Percentiles rank a stretch among this genome's conserved stretches.
Conservation (phyloP, 768 basidiomycete species). For the Boletellus emodensis region DNA sequence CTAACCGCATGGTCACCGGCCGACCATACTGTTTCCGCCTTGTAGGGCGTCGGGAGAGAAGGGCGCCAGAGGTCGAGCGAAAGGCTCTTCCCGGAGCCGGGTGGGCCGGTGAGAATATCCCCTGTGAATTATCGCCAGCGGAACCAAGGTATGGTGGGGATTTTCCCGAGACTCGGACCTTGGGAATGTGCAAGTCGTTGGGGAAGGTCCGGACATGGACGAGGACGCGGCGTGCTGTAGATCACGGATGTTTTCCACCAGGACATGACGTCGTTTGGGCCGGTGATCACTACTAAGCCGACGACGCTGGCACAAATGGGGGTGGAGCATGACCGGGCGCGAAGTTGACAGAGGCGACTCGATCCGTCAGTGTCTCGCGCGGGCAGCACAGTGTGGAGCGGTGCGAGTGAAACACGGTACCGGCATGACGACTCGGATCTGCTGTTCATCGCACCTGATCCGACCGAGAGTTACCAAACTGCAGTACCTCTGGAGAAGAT, state of each 20-base stretch:
- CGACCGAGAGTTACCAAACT: slow-evolving; percentile 43
- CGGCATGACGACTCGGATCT: slow-evolving; percentile 41
- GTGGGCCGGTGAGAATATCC: no score
- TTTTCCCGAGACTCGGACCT: no score
- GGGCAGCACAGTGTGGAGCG: no score
- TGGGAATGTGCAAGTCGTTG: no score
- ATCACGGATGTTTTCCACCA: neutral
- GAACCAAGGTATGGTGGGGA: no score
- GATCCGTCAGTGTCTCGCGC: no score
- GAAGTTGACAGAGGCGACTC: neutral
- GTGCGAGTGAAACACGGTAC: slow-evolving; percentile 23
- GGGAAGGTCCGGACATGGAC: neutral
- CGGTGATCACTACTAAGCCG: neutral
- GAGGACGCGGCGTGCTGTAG: no score
- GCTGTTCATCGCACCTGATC: slow-evolving; percentile 49
- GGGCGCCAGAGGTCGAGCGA: neutral
- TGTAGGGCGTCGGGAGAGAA: neutral
- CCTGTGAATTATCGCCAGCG: no score
- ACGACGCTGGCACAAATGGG: neutral
- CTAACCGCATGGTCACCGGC: neutral
- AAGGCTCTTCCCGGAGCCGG: neutral
- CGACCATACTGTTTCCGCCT: neutral
- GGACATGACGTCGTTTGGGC: neutral
- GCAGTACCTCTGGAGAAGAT: slow-evolving; percentile 24
- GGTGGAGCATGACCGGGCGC: neutral